phyloP scores from a whole-genome alignment of 768 basidiomycete genomes.

The Hygrophoropsis aurantiaca region DNA sequence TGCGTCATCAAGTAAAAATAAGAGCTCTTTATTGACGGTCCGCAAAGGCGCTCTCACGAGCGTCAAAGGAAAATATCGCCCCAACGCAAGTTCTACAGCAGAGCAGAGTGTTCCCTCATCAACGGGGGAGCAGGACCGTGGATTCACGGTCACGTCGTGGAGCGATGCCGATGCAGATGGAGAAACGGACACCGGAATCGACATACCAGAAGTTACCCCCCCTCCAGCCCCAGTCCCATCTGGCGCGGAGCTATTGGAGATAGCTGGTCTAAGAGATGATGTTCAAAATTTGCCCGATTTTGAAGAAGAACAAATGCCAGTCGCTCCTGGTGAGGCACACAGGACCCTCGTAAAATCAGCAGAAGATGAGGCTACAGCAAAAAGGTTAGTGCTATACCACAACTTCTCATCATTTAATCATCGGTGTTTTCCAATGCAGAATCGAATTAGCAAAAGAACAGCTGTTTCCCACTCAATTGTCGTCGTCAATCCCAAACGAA shows the following conservation, averaged over 20 bases:
- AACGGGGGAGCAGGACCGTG: conserved; percentile 6
- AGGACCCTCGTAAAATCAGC: conserved; percentile 3
- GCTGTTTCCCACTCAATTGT: conserved; percentile 39
- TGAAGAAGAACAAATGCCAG: conserved; percentile 42
- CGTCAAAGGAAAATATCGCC: conserved; percentile 44
- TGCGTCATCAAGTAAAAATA: conserved; percentile 34
- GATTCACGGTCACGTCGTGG: conserved; percentile 13
- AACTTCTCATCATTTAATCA: not conserved
- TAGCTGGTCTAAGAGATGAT: conserved; percentile 47
- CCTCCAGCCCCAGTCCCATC: conserved; percentile 28
- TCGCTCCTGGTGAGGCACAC: not conserved
- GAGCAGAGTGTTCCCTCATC: not conserved
- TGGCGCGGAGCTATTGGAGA: conserved; percentile 44
- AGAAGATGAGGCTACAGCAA: conserved; percentile 23
- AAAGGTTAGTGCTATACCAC: conserved; percentile 15
- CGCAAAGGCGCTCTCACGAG: conserved; percentile 52
- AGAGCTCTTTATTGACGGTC: conserved; percentile 54
- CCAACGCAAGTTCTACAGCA: conserved; percentile 1
- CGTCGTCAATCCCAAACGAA: conserved; percentile 16
- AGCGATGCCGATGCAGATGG: conserved; percentile 16
- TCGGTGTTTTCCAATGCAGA: conserved; percentile 20
- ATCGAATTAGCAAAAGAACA: conserved; percentile 44
- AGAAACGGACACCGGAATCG: conserved; percentile 6
- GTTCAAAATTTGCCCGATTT: conserved; percentile 53
- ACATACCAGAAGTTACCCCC: conserved; percentile 1